Base-by-base conservation (phyloP, 2,329 filamentous ascomycete species). In the Metarhizium rileyi region DNA sequence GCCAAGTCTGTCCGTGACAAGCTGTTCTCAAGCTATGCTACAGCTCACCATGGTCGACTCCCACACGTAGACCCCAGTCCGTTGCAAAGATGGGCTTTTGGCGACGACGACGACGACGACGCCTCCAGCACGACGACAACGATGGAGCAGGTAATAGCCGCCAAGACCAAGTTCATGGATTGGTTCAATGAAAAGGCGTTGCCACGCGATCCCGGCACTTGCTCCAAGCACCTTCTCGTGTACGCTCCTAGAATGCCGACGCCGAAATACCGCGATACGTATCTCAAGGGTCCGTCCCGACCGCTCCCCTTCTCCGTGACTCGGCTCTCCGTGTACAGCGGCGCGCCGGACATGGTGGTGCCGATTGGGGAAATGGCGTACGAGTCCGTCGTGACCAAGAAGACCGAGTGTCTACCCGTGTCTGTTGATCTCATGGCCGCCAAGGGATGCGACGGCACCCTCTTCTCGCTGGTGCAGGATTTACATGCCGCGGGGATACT, bases 401-500 rank as follows among this genome's bases (percentile, higher is more conserved):
- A 74, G 36, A 66, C 66, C 5, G 74, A 78, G 55, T 63, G 63
- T 43, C 59, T 83, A 30, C 81, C 80, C 0, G 79, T 84, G 0
- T 73, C 76, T 1, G 71, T 82, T 0, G 70, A 79, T 52, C 65
- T 83, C 20, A 64, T 83, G 63, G 79, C 71, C 0, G 75, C 77
- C 1, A 75, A 73, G 54, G 79, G 80, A 0, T 84, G 81, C 53
- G 81, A 84, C 62, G 75, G 76, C 0, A 69, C 83, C 66, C 56
- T 83, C 25, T 76, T 75, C 40, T 70, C 69, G 41, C 60, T 83
- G 46, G 74, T 78, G 2, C 64, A 71, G 46, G 74, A 77, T 40
- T 52, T 83, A 50, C 68, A 74, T 1, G 63, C 63, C 25, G 71
- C 66, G 16, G 77, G 77, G 0, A 66, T 80, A 3, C 20, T 81